Conservation (phyloP, 331 rosid genomes). For the Cydonia oblonga region DNA sequence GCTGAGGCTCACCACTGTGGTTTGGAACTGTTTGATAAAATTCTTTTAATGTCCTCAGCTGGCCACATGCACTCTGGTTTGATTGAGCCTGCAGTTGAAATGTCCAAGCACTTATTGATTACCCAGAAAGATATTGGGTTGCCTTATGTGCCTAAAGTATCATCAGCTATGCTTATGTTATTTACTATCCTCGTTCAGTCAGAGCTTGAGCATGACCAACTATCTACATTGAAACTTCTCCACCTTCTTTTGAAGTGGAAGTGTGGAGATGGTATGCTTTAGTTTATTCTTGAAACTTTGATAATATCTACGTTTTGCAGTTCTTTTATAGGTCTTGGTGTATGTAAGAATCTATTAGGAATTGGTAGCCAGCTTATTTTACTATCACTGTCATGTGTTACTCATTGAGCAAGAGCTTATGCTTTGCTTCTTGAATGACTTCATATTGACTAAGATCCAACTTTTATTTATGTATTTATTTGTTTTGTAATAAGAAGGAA, state of each 20-base stretch:
- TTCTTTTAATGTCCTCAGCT: conserved; percentile 44
- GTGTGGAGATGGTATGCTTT: conserved; percentile 48
- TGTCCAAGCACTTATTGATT: conserved; percentile 44
- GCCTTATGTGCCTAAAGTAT: conserved; percentile 45
- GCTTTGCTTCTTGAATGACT: conserved; percentile 1
- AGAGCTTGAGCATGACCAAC: conserved; percentile 84
- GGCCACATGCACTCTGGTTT: conserved; percentile 39
- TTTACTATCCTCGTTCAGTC: conserved; percentile 51
- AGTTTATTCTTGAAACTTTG: neutral
- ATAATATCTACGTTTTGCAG: neutral
- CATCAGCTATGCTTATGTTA: conserved; percentile 42
- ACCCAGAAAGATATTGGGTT: conserved; percentile 70
- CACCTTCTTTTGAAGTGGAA: conserved; percentile 65
- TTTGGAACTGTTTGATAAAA: conserved; percentile 49
- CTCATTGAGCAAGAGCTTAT: conserved; percentile 2
- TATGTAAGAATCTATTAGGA: neutral
- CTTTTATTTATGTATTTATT: neutral
- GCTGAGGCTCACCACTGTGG: conserved; percentile 62
- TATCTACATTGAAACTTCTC: conserved; percentile 50
- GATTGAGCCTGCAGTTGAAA: conserved; percentile 53
- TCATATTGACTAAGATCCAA: neutral
- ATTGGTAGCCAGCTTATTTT: neutral
- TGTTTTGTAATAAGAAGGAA: neutral
- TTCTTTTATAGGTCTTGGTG: neutral
- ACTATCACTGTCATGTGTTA: neutral